Conservation (phyloP, 176 grass and related monocot genomes). For the Bothriochloa decipiens region DNA sequence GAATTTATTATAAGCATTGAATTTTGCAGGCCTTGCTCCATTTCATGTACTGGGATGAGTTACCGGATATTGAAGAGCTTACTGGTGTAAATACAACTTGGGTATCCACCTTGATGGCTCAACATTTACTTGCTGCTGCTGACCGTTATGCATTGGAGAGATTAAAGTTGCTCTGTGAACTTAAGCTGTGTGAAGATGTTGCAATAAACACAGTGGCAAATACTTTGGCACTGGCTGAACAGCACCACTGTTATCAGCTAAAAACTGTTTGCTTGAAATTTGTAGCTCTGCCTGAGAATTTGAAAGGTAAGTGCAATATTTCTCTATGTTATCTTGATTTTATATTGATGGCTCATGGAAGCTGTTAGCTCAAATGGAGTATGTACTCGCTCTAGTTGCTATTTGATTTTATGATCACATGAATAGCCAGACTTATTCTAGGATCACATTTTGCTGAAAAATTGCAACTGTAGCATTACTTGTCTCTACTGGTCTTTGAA, state of each 20-base stretch:
- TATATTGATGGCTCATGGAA: constrained; percentile 20
- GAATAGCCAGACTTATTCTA: neutral
- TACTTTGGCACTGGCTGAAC: constrained; percentile 92
- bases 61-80: constrained; percentile 87
- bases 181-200: constrained; percentile 79
- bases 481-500: neutral
- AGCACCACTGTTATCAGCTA: constrained; percentile 95
- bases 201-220: constrained; percentile 97
- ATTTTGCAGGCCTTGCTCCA: constrained; percentile 83
- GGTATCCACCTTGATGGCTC: constrained; percentile 91
- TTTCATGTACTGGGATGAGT: constrained; percentile 96
- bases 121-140: constrained; percentile 93
- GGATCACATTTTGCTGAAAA: neutral
- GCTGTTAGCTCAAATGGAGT: neutral
- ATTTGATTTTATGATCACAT: neutral
- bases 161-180: constrained; percentile 85
- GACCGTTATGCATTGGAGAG: constrained; percentile 96
- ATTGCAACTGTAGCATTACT: neutral
- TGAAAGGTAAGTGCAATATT: constrained; percentile 66
- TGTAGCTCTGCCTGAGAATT: constrained; percentile 83
- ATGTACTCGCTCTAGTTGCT: constrained; percentile 7
- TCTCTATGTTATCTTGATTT: constrained; percentile 10
- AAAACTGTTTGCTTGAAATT: constrained; percentile 97
- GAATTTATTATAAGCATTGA: neutral
- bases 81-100: constrained; percentile 80